Evolutionary conservation across 768 basidiomycete species (phyloP).

Genomic region (Rhodotorula sphaerocarpa): DNA sequence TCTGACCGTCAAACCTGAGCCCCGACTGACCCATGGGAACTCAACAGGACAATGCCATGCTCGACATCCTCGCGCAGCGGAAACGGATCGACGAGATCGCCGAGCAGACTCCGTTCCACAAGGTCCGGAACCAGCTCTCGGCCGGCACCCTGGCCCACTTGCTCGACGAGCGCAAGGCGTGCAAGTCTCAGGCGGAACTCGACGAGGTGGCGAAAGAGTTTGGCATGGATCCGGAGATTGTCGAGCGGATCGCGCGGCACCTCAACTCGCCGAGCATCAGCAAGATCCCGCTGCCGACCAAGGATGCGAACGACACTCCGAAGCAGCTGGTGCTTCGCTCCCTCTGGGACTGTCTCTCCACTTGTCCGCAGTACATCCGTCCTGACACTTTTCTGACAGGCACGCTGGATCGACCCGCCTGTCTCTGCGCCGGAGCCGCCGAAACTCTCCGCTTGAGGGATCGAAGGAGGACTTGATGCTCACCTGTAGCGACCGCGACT

Average conservation of each 20-base stretch:
- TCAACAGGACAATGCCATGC: conserved; percentile 42
- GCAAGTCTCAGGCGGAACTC: conserved; percentile 47
- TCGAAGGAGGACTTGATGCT: too few species aligned
- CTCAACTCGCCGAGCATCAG: conserved; percentile 62
- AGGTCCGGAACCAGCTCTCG: conserved; percentile 52
- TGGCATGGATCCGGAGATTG: conserved; percentile 51
- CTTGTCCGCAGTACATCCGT: neutral
- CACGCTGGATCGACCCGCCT: conserved; percentile 24
- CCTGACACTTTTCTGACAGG: neutral
- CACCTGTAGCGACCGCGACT: too few species aligned
- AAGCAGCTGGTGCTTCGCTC: conserved; percentile 8
- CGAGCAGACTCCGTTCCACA: conserved; percentile 45
- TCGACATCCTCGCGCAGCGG: conserved; percentile 53
- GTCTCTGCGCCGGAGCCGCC: neutral
- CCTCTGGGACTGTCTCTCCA: neutral
- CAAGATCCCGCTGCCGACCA: conserved; percentile 33
- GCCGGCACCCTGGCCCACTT: conserved; percentile 53
- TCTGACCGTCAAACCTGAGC: too few species aligned
- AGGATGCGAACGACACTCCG: conserved; percentile 20
- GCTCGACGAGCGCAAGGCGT: conserved; percentile 57
- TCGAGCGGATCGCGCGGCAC: conserved; percentile 53
- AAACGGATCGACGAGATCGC: conserved; percentile 15
- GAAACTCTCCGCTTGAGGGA: neutral
- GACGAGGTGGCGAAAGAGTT: conserved; percentile 53
- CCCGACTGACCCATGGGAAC: neutral